Base-by-base conservation (phyloP, 768 basidiomycete genomes). In the Termitomyces sp. region DNA sequence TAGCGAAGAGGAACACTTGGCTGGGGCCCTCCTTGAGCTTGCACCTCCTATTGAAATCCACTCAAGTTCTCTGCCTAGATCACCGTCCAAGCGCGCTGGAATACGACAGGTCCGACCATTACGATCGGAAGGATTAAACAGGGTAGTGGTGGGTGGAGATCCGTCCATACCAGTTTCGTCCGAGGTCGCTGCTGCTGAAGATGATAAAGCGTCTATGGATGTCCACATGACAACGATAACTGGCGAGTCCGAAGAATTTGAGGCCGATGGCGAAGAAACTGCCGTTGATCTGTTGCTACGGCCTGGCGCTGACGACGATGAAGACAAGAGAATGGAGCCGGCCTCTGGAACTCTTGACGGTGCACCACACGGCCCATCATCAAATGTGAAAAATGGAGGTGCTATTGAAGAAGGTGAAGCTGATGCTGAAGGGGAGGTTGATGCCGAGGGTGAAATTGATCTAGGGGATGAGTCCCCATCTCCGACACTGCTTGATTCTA, bases 391-490 rank as follows among this genome's bases (percentile, higher is more conserved):
- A 12, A 20, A 24, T n/a, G 43, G 22, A 46, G 22, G 18, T 26
- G 32, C n/a, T 14, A 13, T 46, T 28, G 54, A 55, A 35, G 63
- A 66, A n/a, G 65, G 57, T 20, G 67, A 68, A 40, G 64, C 58
- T 1, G 73, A 72, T 35, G 66, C 61, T 1, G 74, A 73, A 14
- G 73, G 69, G 32, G 73, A 70, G 42, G 65, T 64, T 18, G 66
- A 64, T 24, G 61, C 71, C n/a, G 61, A 65, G 44, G 65, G 58
- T 20, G 64, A 66, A 38, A 38, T 57, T n/a, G 66, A 67, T 53
- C 54, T 58, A 6, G 66, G 65, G 35, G 63, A 58, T 30, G 59
- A 60, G 40, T 13, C 24, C 1, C n/a, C 26, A 48, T 24, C 35
- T 59, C 33, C 51, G 18, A 45, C 48, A 3, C 33, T 56, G 36